A percentile compares a stretch with the other conserved stretches of the same genome.
phyloP scores from a whole-genome alignment of 192 early-diverging fungal species.

The Phycomyces blakesleeanus region DNA sequence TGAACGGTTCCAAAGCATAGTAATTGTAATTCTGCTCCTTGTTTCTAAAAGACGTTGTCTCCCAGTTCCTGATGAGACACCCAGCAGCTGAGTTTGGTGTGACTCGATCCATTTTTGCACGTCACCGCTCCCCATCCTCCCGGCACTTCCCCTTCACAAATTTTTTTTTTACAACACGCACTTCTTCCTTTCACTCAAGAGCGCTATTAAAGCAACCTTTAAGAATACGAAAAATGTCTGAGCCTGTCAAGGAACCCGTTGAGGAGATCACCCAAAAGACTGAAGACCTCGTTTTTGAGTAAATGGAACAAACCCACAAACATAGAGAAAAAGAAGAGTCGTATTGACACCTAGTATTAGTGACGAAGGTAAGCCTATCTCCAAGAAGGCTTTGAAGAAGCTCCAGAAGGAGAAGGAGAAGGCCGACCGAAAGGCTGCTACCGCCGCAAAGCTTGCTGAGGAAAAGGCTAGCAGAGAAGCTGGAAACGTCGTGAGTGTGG shows the following conservation, averaged over 20 bases:
- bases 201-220: neutral
- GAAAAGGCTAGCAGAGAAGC: conserved; percentile 67
- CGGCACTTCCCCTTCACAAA: too few relatives aligned
- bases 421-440: conserved; percentile 64
- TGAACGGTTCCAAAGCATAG: too few relatives aligned
- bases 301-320: neutral
- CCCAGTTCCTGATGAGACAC: too few relatives aligned
- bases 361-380: conserved; percentile 86
- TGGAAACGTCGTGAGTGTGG: conserved; percentile 36
- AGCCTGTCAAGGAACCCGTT: conserved; percentile 27
- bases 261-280: conserved; percentile 40
- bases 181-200: too few relatives aligned
- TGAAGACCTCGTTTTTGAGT: conserved; percentile 51
- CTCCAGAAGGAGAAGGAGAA: conserved; percentile 88
- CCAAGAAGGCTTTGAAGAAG: conserved; percentile 93
- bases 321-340: neutral
- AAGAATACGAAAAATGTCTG: conserved; percentile 12
- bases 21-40: too few relatives aligned
- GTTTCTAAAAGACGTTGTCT: too few relatives aligned
- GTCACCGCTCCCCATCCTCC: too few relatives aligned
- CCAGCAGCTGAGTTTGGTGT: too few relatives aligned
- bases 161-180: too few relatives aligned
- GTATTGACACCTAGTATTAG: conserved; percentile 16
- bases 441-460: conserved; percentile 64
- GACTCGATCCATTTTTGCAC: too few relatives aligned